phyloP scores from a whole-genome alignment of 768 basidiomycete species.

The Fomitopsis serialis region DNA sequence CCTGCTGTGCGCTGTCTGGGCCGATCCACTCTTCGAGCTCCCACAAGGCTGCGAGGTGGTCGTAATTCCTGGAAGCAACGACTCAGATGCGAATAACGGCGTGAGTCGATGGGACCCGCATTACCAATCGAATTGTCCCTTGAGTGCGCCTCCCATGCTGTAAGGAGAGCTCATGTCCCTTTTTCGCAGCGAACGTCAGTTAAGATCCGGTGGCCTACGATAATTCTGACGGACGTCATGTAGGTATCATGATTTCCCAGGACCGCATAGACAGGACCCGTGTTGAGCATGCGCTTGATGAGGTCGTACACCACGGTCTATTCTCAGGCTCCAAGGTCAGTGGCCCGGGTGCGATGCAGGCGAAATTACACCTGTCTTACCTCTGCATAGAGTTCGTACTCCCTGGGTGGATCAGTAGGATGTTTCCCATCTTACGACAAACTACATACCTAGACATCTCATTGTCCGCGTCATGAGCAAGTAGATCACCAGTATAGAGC shows the following conservation, averaged over 20 bases:
- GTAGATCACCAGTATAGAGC: constrained; percentile 69
- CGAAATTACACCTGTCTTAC: constrained; percentile 25
- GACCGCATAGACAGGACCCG: constrained; percentile 67
- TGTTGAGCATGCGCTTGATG: constrained; percentile 53
- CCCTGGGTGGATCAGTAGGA: constrained; percentile 28
- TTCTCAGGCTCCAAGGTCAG: constrained; percentile 4
- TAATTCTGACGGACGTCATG: constrained; percentile 59
- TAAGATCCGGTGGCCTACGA: not conserved
- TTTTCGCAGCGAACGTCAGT: not conserved
- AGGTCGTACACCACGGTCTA: constrained; percentile 67
- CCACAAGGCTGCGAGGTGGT: constrained; percentile 70
- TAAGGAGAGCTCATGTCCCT: constrained; percentile 60
- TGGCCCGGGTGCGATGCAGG: not conserved
- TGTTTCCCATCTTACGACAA: constrained; percentile 12
- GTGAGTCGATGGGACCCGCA: constrained; percentile 4
- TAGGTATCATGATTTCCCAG: constrained; percentile 78
- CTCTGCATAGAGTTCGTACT: constrained; percentile 58
- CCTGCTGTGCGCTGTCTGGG: constrained; percentile 45
- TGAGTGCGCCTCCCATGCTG: constrained; percentile 47
- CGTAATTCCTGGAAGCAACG: constrained; percentile 66
- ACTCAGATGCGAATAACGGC: constrained; percentile 67
- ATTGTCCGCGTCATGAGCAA: constrained; percentile 64
- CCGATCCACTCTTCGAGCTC: constrained; percentile 66
- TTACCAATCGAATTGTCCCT: constrained; percentile 62
- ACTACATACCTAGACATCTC: constrained; percentile 51